Percentiles rank a stretch among this genome's conserved stretches.
These are phyloP conservation scores for Nannochloris sp. DNA, from an alignment of 139 green algal genomes.

Conservation along the genomic window DNA sequence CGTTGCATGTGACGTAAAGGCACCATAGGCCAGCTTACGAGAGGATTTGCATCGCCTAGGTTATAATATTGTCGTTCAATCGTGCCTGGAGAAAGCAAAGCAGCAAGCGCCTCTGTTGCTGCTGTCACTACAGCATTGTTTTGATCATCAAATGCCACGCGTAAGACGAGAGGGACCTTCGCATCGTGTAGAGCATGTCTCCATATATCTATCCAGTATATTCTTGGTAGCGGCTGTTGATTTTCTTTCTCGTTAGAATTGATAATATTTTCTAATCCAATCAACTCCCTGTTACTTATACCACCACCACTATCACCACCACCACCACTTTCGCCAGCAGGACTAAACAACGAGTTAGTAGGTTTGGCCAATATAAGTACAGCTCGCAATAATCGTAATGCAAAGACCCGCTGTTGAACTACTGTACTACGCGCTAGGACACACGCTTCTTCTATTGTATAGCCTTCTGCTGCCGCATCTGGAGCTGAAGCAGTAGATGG, in stretches of 20 bases:
- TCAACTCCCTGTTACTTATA: neutral
- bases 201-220: slow-evolving; percentile 49
- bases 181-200: slow-evolving; percentile 34
- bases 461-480: slow-evolving; percentile 35
- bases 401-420: slow-evolving; percentile 40
- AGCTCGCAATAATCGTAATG: slow-evolving; percentile 37
- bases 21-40: slow-evolving; percentile 18
- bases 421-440: slow-evolving; percentile 43
- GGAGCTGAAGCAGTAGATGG: too few species aligned
- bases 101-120: slow-evolving; percentile 33
- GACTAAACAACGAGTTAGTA: too few species aligned
- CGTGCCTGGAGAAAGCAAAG: slow-evolving; percentile 18
- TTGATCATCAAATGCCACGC: slow-evolving; percentile 51
- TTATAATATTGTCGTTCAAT: slow-evolving; percentile 29
- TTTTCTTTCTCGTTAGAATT: slow-evolving; percentile 2
- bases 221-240: neutral
- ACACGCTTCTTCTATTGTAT: slow-evolving; percentile 49
- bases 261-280: slow-evolving; percentile 2
- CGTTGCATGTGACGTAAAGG: slow-evolving; percentile 18
- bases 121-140: slow-evolving; percentile 29
- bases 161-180: slow-evolving; percentile 35
- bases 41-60: slow-evolving; percentile 14
- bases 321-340: neutral
- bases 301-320: too few species aligned
- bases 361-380: slow-evolving; percentile 25